Evolutionary conservation across 2,329 filamentous ascomycete genomes (phyloP).

Genomic region (Pochonia chlamydosporia): DNA sequence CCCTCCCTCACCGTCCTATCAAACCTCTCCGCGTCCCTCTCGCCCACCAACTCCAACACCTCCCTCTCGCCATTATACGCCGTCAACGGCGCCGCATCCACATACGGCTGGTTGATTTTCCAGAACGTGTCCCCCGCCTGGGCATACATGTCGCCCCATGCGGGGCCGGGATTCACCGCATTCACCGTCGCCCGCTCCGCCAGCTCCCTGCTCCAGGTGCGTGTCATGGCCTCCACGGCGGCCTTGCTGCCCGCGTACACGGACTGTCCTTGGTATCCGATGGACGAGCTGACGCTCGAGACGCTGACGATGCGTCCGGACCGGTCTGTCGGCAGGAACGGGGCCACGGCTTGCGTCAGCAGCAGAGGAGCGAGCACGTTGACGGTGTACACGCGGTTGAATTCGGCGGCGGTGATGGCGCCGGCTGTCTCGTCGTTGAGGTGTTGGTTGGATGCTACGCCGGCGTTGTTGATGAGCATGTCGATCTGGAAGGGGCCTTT

Average conservation of each 20-base stretch:
- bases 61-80: conserved; percentile 25
- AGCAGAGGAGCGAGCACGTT: conserved; percentile 80
- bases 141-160: conserved; percentile 47
- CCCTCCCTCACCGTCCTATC: conserved; percentile 24
- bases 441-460: conserved; percentile 59
- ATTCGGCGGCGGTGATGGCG: conserved; percentile 56
- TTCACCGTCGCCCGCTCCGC: conserved; percentile 49
- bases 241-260: conserved; percentile 55
- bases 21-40: conserved; percentile 26
- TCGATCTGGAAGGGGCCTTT: conserved; percentile 47
- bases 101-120: conserved; percentile 32
- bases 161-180: conserved; percentile 51
- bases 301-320: conserved; percentile 52
- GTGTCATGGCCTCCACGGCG: conserved; percentile 53
- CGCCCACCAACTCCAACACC: conserved; percentile 22
- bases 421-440: conserved; percentile 48
- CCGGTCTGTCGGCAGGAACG: conserved; percentile 64
- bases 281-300: conserved; percentile 47
- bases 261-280: conserved; percentile 48
- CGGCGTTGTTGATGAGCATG: conserved; percentile 85
- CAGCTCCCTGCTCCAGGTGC: conserved; percentile 53
- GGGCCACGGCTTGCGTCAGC: conserved; percentile 65
- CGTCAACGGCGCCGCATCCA: conserved; percentile 29
- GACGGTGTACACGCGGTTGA: conserved; percentile 66
- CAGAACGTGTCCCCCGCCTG: conserved; percentile 27